These are phyloP conservation scores for Tritrichomonas musculus DNA, from an alignment of 208 protist genomes.

Conservation along the genomic window DNA sequence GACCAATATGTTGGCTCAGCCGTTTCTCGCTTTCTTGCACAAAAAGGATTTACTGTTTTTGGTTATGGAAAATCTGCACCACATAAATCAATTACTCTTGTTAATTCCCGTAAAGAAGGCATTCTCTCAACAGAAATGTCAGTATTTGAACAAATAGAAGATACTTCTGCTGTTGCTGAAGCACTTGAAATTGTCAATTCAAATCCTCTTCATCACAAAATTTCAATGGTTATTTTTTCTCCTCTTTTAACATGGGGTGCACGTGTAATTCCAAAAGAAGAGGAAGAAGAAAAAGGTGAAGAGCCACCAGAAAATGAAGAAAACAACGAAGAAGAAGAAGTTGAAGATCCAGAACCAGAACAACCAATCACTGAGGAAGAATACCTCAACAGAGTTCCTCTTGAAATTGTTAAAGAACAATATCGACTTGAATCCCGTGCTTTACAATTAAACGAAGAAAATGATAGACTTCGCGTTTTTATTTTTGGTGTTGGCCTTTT, in stretches of 20 bases:
- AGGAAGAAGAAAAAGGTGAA: neutral
- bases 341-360: neutral
- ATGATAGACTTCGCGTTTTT: neutral
- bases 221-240: neutral
- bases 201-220: neutral
- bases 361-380: neutral
- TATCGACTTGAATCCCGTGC: constrained; percentile 3
- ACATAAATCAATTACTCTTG: neutral
- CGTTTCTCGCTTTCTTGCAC: neutral
- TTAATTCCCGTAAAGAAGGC: neutral
- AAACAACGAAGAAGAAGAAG: neutral
- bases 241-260: neutral
- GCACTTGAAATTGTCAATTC: neutral
- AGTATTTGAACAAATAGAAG: constrained; percentile 9
- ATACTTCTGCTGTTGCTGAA: neutral
- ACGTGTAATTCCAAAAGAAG: neutral
- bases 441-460: neutral
- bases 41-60: neutral
- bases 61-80: neutral
- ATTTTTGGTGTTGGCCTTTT: constrained; percentile 24
- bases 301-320: neutral
- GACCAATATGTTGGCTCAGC: neutral
- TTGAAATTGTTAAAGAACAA: constrained; percentile 12
- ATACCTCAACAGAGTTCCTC: neutral
- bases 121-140: neutral